Evolutionary conservation across 352 stramenopile genomes (phyloP), one percentile per base, ranked within the genome.

Genomic region (Pythium vanterpoolii): DNA sequence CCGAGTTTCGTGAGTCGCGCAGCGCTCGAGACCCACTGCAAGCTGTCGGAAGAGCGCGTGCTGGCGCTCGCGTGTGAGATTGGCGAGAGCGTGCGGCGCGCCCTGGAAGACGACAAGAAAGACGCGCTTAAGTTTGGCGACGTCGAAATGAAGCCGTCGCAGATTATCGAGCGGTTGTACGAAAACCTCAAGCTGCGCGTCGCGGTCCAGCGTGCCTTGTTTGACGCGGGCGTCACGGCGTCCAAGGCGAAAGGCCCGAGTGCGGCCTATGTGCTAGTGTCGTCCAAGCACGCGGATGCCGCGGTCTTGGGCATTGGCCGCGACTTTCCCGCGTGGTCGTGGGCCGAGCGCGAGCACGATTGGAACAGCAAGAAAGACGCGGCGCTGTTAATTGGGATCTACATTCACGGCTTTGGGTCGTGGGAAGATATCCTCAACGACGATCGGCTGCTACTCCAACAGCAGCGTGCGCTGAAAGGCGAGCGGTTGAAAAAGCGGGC

Each of bases 401-500:
- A 93, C 62, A 71, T 95, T 7, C 86, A 95, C 54, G 86, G 86
- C 19, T 93, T 95, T 71, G 82, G 86, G 49, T 77, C 73, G 5
- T 95, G 86, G 86, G 86, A 95, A 73, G 83, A 93, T 45, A 92
- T 95, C 39, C 38, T 95, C 26, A 89, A 89, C 49, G 86, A 95
- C 57, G 81, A 90, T 19, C 70, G 87, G 43, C 74, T 95, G 26
- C 69, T 82, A 49, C 86, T 95, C 38, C 81, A 91, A 36, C 69
- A 79, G n/a, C 86, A 95, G 66, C 78, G 86, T 27, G 86, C 80
- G 19, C 44, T 95, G 0, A 95, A 92, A 45, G 83, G 86, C n/a
- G 85, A 91, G 39, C 76, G 83, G 11, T 56, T 95, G 39, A 93
- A 93, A 64, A 93, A 90, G 62, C 83, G 86, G 4, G 83, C 83